These are phyloP conservation scores for Linum lewisii DNA, from an alignment of 345 rosid genomes.

Conservation along the genomic window DNA sequence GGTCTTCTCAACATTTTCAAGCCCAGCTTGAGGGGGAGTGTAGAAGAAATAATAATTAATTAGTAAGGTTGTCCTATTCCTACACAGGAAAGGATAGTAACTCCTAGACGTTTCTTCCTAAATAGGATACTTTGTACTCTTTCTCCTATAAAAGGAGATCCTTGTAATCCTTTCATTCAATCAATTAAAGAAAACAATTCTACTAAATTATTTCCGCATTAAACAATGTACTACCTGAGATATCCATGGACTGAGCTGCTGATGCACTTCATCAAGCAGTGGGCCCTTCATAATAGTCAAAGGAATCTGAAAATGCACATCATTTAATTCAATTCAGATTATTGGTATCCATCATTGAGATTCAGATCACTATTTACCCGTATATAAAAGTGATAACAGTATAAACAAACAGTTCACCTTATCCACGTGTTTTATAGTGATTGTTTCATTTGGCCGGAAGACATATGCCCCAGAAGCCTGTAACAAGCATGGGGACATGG, in stretches of 20 bases:
- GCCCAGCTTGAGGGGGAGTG: too few relatives aligned
- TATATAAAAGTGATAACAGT: too few relatives aligned
- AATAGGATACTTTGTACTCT: too few relatives aligned
- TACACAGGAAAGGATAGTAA: too few relatives aligned
- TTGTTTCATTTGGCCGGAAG: conserved; percentile 89
- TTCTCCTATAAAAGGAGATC: too few relatives aligned
- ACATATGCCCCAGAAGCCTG: conserved; percentile 88
- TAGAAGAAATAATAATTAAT: too few relatives aligned
- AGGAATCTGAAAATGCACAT: conserved; percentile 40
- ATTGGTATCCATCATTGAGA: not conserved
- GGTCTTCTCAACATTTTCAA: too few relatives aligned
- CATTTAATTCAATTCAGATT: not conserved
- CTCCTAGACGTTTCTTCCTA: too few relatives aligned
- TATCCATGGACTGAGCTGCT: conserved; percentile 69
- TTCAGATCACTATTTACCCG: not conserved
- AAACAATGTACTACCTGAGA: conserved; percentile 57
- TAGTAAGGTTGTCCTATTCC: too few relatives aligned
- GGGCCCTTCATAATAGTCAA: conserved; percentile 63
- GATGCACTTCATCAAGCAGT: conserved; percentile 78
- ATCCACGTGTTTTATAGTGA: conserved; percentile 40
- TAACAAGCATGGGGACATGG: conserved; percentile 7
- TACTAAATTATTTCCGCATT: too few relatives aligned
- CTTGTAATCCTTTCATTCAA: too few relatives aligned
- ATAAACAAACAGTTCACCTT: conserved; percentile 33
- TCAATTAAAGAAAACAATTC: too few relatives aligned